Evolutionary conservation across 169 alveolate genomes (phyloP), one percentile per base, ranked within the genome.

Genomic region (Cryptosporidium felis): DNA sequence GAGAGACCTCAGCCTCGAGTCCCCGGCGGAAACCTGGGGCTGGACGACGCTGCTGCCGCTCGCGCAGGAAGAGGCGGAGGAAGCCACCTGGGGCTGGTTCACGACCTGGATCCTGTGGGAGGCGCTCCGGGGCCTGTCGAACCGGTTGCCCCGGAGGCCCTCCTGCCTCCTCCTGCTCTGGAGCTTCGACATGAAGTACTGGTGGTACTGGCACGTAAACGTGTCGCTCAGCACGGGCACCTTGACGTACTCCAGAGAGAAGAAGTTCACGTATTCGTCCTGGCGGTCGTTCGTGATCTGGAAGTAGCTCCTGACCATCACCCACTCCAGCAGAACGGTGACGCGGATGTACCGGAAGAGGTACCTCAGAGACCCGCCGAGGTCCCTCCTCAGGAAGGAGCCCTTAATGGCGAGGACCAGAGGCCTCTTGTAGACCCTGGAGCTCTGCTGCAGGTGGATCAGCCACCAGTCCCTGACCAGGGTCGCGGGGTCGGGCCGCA

Each of bases 381-480:
- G 59, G 0, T 47, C 45, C 41, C 10, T 26, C 6, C 1, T 47
- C 32, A 3, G 14, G 18, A 65, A 26, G 18, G 81, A 44, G 16
- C 38, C 16, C 47, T 36, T 51, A 9, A 74, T 36, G 6, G 30
- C 12, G 16, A 10, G 53, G 8, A 12, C 40, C 9, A 36, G n/a
- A 23, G 59, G 63, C 2, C 21, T 53, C 8, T 53, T 30, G 10
- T 18, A 21, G 0, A 16, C 63, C 26, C 42, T 45, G 14, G 60
- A 38, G 45, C 30, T 3, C 41, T 74, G 74, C 18, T 40, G 30
- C 5, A 74, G 38, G 21, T 74, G 85, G 8, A 74, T 74, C 6
- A 53, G 18, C 85, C 85, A 74, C 85, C 85, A 74, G 18, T 56
- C 67, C 38, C 42, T 53, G 9, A 74, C 44, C 1, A 21, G 18